A percentile compares a stretch with the other conserved stretches of the same genome.
Evolutionary conservation across 179 eudicot species (phyloP).

Genomic region (Silene vulgaris): DNA sequence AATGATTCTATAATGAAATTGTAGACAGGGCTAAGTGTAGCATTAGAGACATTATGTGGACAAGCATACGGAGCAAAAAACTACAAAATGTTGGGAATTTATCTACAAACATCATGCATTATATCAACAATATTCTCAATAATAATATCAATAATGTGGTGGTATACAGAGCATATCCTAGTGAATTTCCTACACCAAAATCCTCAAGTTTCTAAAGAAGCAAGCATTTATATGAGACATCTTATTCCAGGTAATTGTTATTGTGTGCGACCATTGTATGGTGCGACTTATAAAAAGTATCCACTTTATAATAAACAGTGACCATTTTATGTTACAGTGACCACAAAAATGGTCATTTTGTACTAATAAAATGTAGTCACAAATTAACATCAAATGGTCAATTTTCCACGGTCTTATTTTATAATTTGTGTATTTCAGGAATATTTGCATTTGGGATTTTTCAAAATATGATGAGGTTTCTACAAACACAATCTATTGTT

Average conservation of each 20-base stretch:
- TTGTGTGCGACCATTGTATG: no score
- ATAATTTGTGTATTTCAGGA: conserved; percentile 33
- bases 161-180: conserved; percentile 39
- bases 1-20: background rate
- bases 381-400: no score
- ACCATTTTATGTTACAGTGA: no score
- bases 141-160: conserved; percentile 46
- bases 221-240: conserved; percentile 40
- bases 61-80: conserved; percentile 58
- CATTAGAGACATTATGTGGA: conserved; percentile 61
- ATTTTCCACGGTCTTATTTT: no score
- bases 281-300: no score
- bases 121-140: conserved; percentile 40
- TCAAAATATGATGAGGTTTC: conserved; percentile 62
- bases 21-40: conserved; percentile 60
- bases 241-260: conserved; percentile 36
- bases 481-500: conserved; percentile 63
- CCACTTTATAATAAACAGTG: no score
- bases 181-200: conserved; percentile 40
- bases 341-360: no score
- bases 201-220: conserved; percentile 31
- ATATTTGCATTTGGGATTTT: conserved; percentile 50
- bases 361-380: no score
- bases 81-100: conserved; percentile 45
- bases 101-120: conserved; percentile 56